These are phyloP conservation scores for Blastobotrys aristatus DNA, from an alignment of 1,139 yeast species.

Conservation along the genomic window DNA sequence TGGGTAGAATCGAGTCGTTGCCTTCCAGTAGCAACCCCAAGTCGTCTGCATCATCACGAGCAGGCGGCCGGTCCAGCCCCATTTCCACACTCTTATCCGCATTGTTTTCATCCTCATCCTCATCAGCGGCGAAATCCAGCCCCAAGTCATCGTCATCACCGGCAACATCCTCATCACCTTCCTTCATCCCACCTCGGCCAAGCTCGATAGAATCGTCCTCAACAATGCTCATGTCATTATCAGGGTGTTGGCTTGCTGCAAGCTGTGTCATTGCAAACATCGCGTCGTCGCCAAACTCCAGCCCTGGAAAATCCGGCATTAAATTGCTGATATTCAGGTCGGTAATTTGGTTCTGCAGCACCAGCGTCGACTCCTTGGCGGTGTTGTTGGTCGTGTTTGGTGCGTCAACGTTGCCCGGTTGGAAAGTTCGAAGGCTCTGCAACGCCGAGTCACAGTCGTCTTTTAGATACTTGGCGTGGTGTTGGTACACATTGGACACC, in stretches of 20 bases:
- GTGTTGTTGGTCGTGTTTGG: constrained; percentile 49
- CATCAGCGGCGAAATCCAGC: constrained; percentile 25
- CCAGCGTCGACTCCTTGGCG: constrained; percentile 50
- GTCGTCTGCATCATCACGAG: constrained; percentile 40
- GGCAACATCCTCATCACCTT: constrained; percentile 24
- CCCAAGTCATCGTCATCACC: constrained; percentile 29
- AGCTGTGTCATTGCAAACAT: constrained; percentile 4
- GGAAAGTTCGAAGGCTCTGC: constrained; percentile 70
- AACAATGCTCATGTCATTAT: constrained; percentile 2
- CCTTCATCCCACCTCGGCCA: constrained; percentile 40
- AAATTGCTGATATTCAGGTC: constrained; percentile 32
- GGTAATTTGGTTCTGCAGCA: constrained; percentile 73
- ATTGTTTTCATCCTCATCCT: constrained; percentile 16
- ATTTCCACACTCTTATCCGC: constrained; percentile 23
- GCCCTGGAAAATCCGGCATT: constrained; percentile 12
- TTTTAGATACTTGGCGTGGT: constrained; percentile 76
- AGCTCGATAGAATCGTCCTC: constrained; percentile 39
- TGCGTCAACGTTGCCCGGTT: constrained; percentile 44
- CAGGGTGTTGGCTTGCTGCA: background rate
- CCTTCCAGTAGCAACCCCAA: constrained; percentile 11
- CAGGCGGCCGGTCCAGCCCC: constrained; percentile 21
- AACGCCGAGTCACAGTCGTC: constrained; percentile 83
- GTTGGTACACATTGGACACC: constrained; percentile 79
- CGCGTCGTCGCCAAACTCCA: constrained; percentile 10
- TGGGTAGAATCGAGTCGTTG: constrained; percentile 18